A percentile compares a stretch with the other conserved stretches of the same genome.
These are phyloP conservation scores for Parasarocladium wereldwijsianum DNA, from an alignment of 2,329 filamentous ascomycete genomes.

Conservation along the genomic window DNA sequence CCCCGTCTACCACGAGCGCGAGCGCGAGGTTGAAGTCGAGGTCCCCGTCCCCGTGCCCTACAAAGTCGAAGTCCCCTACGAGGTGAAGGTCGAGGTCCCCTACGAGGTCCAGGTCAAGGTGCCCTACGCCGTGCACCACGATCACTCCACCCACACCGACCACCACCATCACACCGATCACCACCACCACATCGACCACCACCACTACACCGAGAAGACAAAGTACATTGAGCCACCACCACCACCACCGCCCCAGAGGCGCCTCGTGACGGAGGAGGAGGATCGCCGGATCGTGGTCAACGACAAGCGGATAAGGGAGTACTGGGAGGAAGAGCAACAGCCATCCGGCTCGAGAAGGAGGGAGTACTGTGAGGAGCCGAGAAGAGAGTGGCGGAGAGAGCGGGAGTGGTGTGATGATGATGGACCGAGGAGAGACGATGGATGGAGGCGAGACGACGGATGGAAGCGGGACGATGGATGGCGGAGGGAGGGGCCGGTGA, in stretches of 20 bases:
- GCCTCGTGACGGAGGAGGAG: constrained; percentile 3
- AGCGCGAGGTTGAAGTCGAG: constrained; percentile 12
- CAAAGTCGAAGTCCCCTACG: constrained; percentile 3
- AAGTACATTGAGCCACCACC: not conserved
- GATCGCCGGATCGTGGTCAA: constrained; percentile 3
- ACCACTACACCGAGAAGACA: constrained; percentile 2
- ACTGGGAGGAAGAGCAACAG: constrained; percentile 4
- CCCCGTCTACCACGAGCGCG: constrained; percentile 19
- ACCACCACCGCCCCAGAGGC: constrained; percentile 1
- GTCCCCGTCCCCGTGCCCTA: constrained; percentile 2
- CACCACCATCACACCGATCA: too few relatives aligned
- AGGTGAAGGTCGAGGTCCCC: constrained; percentile 6
- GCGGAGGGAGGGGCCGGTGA: too few relatives aligned
- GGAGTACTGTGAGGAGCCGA: not conserved
- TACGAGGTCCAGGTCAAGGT: constrained; percentile 6
- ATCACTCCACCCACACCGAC: too few relatives aligned
- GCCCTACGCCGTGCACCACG: constrained; percentile 2
- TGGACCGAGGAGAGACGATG: too few relatives aligned
- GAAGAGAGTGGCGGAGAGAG: too few relatives aligned
- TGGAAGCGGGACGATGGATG: too few relatives aligned
- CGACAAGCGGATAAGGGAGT: constrained; percentile 3
- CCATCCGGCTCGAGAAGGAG: not conserved
- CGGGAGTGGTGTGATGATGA: too few relatives aligned
- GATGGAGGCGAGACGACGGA: too few relatives aligned
- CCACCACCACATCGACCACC: too few relatives aligned